Conservation (phyloP, 1,284 basidiomycete species). For the Cutaneotrichosporon cyanovorans region DNA sequence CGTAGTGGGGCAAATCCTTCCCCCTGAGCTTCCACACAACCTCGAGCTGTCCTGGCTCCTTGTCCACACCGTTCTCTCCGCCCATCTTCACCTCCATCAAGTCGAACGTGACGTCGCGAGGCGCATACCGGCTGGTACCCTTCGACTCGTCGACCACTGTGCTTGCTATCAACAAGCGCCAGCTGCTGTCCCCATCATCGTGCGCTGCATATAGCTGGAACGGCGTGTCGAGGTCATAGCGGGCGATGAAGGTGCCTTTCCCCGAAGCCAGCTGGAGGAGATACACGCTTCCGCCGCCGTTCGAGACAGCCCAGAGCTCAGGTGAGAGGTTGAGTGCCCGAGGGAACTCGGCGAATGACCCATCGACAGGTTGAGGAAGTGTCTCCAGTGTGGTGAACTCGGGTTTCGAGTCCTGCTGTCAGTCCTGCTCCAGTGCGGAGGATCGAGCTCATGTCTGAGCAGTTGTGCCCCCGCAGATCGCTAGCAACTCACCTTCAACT, state of each 20-base stretch:
- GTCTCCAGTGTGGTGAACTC: constrained; percentile 56
- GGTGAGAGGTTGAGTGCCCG: constrained; percentile 57
- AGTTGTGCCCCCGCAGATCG: no score
- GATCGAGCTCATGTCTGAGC: no score
- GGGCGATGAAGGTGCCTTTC: constrained; percentile 46
- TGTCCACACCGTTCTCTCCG: constrained; percentile 15
- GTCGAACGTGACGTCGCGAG: constrained; percentile 25
- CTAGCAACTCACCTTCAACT: constrained; percentile 46
- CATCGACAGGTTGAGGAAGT: constrained; percentile 50
- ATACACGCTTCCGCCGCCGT: constrained; percentile 65
- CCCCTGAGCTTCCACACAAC: constrained; percentile 60
- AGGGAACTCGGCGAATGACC: constrained; percentile 64
- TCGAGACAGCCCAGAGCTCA: constrained; percentile 56
- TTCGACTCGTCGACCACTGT: constrained; percentile 14
- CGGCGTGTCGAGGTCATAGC: constrained; percentile 54
- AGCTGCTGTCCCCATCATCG: constrained; percentile 9
- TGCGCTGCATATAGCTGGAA: constrained; percentile 47
- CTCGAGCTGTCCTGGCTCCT: constrained; percentile 46
- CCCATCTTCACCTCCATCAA: constrained; percentile 30
- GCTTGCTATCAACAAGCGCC: constrained; percentile 23
- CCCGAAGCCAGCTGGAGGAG: constrained; percentile 35
- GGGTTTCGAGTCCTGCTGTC: constrained; percentile 52
- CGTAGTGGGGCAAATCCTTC: constrained; percentile 58
- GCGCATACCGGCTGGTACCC: constrained; percentile 11
- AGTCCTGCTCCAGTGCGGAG: not conserved